Conservation (phyloP, 805 yeast genomes). For the Kluyveromyces siamensis region DNA sequence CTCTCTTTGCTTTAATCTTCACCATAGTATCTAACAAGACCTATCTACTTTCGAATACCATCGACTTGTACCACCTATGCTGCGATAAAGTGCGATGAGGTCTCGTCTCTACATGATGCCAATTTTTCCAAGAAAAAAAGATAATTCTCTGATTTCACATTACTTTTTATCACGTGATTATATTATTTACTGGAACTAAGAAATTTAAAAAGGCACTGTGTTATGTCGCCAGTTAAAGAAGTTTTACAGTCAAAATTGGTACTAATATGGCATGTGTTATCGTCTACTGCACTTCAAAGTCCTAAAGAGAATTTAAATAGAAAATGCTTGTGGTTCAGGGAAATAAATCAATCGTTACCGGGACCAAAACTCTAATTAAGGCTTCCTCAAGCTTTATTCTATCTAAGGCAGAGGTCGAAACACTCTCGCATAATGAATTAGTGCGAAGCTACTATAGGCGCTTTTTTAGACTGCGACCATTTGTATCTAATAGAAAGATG, state of each 20-base stretch:
- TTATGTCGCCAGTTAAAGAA: too few species aligned
- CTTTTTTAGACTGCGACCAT: constrained; percentile 19
- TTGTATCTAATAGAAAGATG: constrained; percentile 20
- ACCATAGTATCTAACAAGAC: constrained; percentile 21
- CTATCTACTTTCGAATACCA: too few species aligned
- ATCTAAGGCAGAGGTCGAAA: not conserved
- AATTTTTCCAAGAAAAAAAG: not conserved
- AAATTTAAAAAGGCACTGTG: not conserved
- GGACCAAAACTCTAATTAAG: not conserved
- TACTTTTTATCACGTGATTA: not conserved
- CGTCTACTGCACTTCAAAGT: too few species aligned
- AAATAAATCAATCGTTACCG: not conserved
- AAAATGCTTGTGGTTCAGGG: not conserved
- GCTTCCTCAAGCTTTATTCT: not conserved
- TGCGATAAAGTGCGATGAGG: not conserved
- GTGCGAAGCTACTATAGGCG: constrained; percentile 16
- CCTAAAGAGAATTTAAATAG: not conserved
- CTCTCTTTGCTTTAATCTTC: constrained; percentile 21
- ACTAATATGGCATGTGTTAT: too few species aligned
- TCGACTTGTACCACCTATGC: too few species aligned
- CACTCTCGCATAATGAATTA: constrained; percentile 2
- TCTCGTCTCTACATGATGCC: not conserved
- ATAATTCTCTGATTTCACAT: not conserved
- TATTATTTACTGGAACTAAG: too few species aligned
- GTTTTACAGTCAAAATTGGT: not conserved